Evolutionary conservation across 768 basidiomycete species (phyloP), one percentile per base, ranked within the genome.

Genomic region (Boletus rubescentipes): DNA sequence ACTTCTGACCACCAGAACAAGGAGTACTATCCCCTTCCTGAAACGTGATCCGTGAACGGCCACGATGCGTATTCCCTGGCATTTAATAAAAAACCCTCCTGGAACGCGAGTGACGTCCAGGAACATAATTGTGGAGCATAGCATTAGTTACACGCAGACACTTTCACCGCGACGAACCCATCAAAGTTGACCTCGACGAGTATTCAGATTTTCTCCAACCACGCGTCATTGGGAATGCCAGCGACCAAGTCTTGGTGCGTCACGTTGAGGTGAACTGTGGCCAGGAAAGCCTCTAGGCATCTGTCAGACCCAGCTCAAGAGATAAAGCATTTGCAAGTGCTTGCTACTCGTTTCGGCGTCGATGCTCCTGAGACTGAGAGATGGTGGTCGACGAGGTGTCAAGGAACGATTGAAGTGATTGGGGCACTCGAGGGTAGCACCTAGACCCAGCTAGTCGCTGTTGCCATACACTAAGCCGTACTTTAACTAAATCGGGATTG

Each of bases 181-280:
- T 98, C 95, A 71, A 98, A 98, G 70, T 98, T 96, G 62, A 97
- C 93, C 68, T 98, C 95, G 10, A 99, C 97, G 31, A 99, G 79
- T 20, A 95, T 84, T 36, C 94, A 80, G 52, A 98, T 87, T n/a
- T 95, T 96, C 61, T 95, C 91, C 2, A 93, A 94, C 40, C 95
- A 84, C 2, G 88, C 81, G 64, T 98, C 95, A 53, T 98, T 87
- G 12, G 91, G 67, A 26, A 93, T 87, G 4, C 95, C 96, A 12
- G 79, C 72, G 2, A 86, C 83, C 16, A 99, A 80, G 67, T 97
- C 94, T 71, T 93, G 88, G 67, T 93, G 97, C 1, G 93, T 92
- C 4, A 95, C 96, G 61, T 96, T 89, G 5, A 97, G 97, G 65
- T 99, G 94, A 6, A 94, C 85, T 11, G 82, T 83, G 9, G 93